Evolutionary conservation across 345 rosid species (phyloP).

Genomic region (Melaleuca quinquenervia): DNA sequence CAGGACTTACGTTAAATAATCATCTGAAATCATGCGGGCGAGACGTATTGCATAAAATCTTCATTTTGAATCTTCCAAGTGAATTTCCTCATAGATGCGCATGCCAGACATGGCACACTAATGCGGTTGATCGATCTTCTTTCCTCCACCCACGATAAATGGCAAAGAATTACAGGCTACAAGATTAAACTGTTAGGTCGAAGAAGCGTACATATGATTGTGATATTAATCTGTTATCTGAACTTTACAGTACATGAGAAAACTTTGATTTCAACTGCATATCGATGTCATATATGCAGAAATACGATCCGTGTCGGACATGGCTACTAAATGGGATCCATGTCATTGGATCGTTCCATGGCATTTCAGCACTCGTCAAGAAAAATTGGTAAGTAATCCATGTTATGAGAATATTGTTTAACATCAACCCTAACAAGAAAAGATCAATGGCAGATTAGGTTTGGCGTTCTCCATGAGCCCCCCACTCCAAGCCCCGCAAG

Average conservation of each 20-base stretch:
- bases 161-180: background rate
- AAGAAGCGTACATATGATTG: background rate
- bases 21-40: background rate
- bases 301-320: background rate
- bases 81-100: background rate
- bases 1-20: background rate
- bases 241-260: background rate
- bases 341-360: background rate
- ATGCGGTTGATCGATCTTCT: background rate
- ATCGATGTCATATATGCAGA: background rate
- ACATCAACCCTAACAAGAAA: background rate
- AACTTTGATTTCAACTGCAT: background rate
- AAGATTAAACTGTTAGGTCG: background rate
- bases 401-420: background rate
- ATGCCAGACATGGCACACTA: background rate
- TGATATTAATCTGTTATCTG: background rate
- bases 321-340: background rate
- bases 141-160: background rate
- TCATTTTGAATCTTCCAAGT: background rate
- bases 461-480: background rate
- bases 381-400: background rate
- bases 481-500: background rate
- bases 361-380: background rate
- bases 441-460: accelerated
- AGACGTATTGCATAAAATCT: background rate